phyloP scores from a whole-genome alignment of 75 land plant species.

The Selaginella moellendorffii region DNA sequence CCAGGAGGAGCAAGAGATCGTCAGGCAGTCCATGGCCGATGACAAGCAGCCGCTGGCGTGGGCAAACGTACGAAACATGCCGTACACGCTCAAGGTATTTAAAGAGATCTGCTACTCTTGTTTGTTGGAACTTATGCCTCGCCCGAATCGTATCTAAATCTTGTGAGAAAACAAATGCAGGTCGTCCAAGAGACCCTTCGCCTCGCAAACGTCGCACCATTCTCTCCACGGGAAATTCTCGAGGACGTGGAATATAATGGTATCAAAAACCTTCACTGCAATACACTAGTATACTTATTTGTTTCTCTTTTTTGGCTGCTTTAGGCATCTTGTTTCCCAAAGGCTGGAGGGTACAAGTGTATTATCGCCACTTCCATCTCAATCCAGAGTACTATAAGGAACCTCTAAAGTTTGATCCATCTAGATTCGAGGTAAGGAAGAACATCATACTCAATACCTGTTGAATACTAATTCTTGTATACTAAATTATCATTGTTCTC shows the following conservation, averaged over 20 bases:
- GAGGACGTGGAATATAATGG: constrained; percentile 5
- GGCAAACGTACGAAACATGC: not conserved
- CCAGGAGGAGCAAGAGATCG: not conserved
- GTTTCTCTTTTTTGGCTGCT: too few species aligned
- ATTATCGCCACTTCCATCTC: constrained; percentile 7
- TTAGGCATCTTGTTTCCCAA: constrained; percentile 5
- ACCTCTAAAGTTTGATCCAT: constrained; percentile 3
- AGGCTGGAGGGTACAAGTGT: constrained; percentile 5
- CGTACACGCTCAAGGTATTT: not conserved
- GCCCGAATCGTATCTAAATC: too few species aligned
- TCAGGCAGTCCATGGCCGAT: not conserved
- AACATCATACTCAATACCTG: not conserved
- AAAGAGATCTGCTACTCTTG: too few species aligned
- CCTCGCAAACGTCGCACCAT: constrained; percentile 7
- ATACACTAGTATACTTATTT: too few species aligned
- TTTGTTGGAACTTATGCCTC: too few species aligned
- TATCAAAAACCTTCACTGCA: not conserved
- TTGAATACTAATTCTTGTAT: not conserved
- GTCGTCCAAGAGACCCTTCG: constrained; percentile 5
- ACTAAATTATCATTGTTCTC: not conserved
- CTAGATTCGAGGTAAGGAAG: not conserved
- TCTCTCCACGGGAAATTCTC: constrained; percentile 5
- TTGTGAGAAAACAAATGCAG: not conserved
- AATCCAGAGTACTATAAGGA: constrained; percentile 2
- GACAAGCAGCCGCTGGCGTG: not conserved